Evolutionary conservation across 2,329 filamentous ascomycete genomes (phyloP).

Genomic region (Fusarium sublunatum): DNA sequence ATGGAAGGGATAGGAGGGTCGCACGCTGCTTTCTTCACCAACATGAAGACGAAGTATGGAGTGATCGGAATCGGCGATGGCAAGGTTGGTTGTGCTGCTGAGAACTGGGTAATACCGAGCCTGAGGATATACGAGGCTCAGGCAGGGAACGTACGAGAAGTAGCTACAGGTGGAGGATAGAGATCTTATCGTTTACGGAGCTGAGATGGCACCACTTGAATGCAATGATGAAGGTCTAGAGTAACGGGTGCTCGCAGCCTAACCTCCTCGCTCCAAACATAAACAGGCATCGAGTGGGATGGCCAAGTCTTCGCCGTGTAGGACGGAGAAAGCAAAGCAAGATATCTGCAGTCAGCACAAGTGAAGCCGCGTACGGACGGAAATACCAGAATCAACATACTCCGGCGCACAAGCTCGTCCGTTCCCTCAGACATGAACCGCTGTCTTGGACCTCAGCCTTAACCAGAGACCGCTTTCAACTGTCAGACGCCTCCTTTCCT

Average conservation of each 20-base stretch:
- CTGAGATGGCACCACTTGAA: neutral
- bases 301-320: neutral
- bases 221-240: neutral
- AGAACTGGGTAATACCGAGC: neutral
- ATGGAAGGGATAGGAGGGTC: neutral
- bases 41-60: neutral
- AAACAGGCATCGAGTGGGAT: neutral
- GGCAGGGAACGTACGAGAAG: neutral
- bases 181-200: neutral
- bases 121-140: neutral
- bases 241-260: neutral
- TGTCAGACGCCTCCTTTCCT: neutral
- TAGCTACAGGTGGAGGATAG: neutral
- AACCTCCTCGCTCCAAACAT: neutral
- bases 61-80: conserved; percentile 1
- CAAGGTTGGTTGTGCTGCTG: neutral
- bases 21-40: neutral
- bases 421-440: neutral
- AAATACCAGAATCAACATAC: neutral
- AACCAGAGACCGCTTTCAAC: neutral
- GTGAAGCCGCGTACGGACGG: neutral
- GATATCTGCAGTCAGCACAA: neutral
- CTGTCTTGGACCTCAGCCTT: neutral
- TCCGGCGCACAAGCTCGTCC: neutral
- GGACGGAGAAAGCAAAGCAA: neutral